Percentiles rank a stretch among this genome's conserved stretches.
phyloP scores from a whole-genome alignment of 352 stramenopile species.

The Pythium biforme region DNA sequence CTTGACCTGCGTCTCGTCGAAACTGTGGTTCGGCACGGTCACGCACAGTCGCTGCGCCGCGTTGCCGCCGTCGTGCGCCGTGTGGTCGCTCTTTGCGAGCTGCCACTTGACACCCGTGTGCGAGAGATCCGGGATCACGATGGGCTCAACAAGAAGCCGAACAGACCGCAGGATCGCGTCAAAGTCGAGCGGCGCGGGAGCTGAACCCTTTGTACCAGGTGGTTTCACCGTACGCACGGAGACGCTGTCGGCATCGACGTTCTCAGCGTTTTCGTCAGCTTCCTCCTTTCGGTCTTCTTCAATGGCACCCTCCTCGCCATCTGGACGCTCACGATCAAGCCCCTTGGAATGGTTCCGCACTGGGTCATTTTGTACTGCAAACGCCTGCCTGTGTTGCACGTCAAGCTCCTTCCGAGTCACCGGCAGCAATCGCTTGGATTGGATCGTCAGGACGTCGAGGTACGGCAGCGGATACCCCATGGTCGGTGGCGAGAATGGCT shows the following conservation, averaged over 20 bases:
- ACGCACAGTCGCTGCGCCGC: slow-evolving; percentile 18
- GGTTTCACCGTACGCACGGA: not conserved
- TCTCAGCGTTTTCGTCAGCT: not conserved
- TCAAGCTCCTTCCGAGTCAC: slow-evolving; percentile 36
- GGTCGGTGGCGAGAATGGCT: slow-evolving; percentile 22
- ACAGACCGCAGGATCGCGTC: slow-evolving; percentile 33
- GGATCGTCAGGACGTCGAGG: slow-evolving; percentile 62
- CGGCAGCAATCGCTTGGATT: slow-evolving; percentile 53
- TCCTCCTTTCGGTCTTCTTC: not conserved
- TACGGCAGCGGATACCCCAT: slow-evolving; percentile 42
- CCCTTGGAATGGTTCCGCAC: not conserved
- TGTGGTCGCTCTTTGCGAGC: not conserved
- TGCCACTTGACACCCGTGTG: slow-evolving; percentile 49
- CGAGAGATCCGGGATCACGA: slow-evolving; percentile 55
- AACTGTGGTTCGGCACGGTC: slow-evolving; percentile 35
- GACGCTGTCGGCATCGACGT: not conserved
- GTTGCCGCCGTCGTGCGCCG: not conserved
- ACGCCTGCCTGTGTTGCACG: slow-evolving; percentile 6
- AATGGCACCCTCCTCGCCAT: not conserved
- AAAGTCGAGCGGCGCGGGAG: slow-evolving; percentile 16
- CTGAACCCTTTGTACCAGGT: not conserved
- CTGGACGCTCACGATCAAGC: not conserved
- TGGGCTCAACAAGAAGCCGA: slow-evolving; percentile 56
- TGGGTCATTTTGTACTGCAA: not conserved
- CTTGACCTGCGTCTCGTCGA: slow-evolving; percentile 40